phyloP scores from a whole-genome alignment of 306 rosid species.

The Fragaria ananassa region DNA sequence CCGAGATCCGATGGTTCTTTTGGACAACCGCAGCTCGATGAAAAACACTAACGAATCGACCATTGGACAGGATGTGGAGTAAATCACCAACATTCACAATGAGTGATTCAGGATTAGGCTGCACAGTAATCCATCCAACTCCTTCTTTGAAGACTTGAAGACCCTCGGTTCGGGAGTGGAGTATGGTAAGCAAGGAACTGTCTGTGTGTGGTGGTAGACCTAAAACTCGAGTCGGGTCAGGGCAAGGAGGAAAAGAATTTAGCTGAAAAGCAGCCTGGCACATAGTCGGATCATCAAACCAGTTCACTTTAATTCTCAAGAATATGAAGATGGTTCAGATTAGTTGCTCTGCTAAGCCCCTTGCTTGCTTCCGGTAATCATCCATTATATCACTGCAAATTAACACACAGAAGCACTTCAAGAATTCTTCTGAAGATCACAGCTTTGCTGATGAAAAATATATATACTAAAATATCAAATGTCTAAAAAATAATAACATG shows the following conservation, averaged over 20 bases:
- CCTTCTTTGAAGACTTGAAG: slow-evolving; percentile 58
- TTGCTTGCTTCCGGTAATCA: neutral
- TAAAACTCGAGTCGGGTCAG: neutral
- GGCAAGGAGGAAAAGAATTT: neutral
- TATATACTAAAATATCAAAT: too few species aligned
- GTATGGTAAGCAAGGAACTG: neutral
- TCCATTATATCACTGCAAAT: neutral
- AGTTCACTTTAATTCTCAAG: neutral
- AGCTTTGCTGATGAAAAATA: too few species aligned
- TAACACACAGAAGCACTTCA: too few species aligned
- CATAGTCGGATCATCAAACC: neutral
- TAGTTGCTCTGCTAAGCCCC: neutral
- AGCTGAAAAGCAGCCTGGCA: neutral
- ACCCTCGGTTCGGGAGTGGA: slow-evolving; percentile 43
- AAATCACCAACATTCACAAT: slow-evolving; percentile 60
- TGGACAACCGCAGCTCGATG: slow-evolving; percentile 57
- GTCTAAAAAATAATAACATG: too few species aligned
- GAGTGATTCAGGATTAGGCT: slow-evolving; percentile 39
- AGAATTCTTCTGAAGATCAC: too few species aligned
- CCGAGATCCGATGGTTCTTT: slow-evolving; percentile 37
- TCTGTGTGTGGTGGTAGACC: neutral
- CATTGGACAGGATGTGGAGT: slow-evolving; percentile 58
- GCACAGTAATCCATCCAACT: slow-evolving; percentile 50
- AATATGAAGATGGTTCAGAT: neutral
- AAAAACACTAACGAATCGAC: slow-evolving; percentile 35